Percentiles rank a stretch among this genome's conserved stretches.
phyloP scores from a whole-genome alignment of 2,329 filamentous ascomycete genomes.

The Talaromyces sp. region DNA sequence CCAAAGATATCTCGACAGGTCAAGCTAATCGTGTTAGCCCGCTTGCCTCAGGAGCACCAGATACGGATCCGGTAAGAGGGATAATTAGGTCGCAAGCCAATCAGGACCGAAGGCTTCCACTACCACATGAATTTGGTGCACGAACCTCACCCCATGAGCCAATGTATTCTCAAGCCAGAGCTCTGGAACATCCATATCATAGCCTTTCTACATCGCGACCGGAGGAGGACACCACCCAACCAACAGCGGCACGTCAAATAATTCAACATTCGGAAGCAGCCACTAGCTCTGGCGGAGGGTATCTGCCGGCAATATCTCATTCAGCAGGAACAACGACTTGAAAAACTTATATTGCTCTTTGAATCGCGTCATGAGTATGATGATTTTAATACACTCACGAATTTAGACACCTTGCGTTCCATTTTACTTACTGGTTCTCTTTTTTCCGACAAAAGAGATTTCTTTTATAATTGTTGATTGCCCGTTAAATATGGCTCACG shows the following conservation, averaged over 20 bases:
- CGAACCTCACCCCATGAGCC: constrained; percentile 9
- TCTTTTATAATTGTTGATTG: neutral
- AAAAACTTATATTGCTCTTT: neutral
- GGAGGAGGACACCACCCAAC: constrained; percentile 8
- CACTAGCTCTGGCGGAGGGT: constrained; percentile 10
- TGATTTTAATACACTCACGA: constrained; percentile 9
- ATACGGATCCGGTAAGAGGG: constrained; percentile 16
- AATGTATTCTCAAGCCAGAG: constrained; percentile 4
- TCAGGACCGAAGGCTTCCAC: constrained; percentile 15
- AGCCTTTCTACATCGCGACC: neutral
- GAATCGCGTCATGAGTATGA: constrained; percentile 9
- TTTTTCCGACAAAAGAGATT: neutral
- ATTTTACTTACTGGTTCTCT: neutral
- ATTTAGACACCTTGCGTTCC: constrained; percentile 2
- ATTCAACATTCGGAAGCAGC: constrained; percentile 9
- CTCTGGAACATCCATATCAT: constrained; percentile 6
- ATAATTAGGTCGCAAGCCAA: constrained; percentile 18
- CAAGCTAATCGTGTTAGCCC: neutral
- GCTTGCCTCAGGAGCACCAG: constrained; percentile 3
- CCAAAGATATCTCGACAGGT: neutral
- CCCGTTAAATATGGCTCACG: neutral
- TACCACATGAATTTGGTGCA: constrained; percentile 15
- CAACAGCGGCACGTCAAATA: constrained; percentile 10
- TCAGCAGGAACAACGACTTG: constrained; percentile 17
- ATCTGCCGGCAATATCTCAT: constrained; percentile 15